Conservation (phyloP, 140 eudicot genomes). For the Ambrosia hybrid region DNA sequence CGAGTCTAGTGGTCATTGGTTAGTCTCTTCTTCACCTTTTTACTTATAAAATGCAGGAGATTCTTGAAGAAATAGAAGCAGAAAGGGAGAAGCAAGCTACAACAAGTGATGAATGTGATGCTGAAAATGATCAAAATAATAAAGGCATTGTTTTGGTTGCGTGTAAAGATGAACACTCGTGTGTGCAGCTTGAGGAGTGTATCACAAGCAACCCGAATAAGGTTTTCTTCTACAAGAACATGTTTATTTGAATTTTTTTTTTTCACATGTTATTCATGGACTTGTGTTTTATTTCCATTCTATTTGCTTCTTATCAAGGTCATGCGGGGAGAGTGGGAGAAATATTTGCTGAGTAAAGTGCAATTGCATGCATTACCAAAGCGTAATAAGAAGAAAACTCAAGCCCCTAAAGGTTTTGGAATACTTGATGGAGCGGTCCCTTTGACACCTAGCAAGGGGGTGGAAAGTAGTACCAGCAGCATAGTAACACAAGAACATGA, state of each 20-base stretch:
- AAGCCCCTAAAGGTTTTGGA: conserved; percentile 82
- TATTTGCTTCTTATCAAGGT: conserved; percentile 49
- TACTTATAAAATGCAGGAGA: conserved; percentile 50
- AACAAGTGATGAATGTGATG: conserved; percentile 40
- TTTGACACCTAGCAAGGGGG: conserved; percentile 53
- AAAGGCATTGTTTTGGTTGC: conserved; percentile 78
- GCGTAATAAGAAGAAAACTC: conserved; percentile 55
- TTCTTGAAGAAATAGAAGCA: conserved; percentile 81
- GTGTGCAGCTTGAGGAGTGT: conserved; percentile 95
- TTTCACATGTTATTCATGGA: neutral
- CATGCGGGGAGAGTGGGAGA: conserved; percentile 91
- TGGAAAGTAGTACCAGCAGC: conserved; percentile 55
- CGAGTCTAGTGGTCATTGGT: neutral
- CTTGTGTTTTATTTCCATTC: neutral
- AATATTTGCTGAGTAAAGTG: conserved; percentile 88
- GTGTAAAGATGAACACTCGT: conserved; percentile 91
- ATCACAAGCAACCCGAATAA: conserved; percentile 59
- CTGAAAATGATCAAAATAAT: conserved; percentile 37
- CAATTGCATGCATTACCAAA: conserved; percentile 73
- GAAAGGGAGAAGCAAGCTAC: conserved; percentile 65
- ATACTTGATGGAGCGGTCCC: conserved; percentile 68
- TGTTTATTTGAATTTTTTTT: neutral
- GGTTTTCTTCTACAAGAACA: conserved; percentile 39
- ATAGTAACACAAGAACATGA: conserved; percentile 68
- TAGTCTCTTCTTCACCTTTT: neutral